Conservation (phyloP, 164 flowering plant genomes). For the Vitis rupestris region DNA sequence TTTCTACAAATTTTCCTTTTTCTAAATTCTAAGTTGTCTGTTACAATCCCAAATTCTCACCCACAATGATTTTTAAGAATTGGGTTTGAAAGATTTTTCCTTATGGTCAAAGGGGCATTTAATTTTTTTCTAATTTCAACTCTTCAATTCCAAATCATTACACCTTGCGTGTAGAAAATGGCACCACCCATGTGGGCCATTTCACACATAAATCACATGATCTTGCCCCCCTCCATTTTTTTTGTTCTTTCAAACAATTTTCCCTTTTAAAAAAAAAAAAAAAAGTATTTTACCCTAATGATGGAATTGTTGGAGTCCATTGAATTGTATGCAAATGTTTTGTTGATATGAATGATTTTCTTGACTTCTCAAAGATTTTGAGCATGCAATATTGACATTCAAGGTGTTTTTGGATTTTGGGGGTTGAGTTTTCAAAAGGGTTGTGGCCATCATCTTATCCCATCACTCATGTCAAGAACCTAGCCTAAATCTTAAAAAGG, state of each 20-base stretch:
- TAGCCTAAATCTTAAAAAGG: no score
- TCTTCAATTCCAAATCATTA: background rate
- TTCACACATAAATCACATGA: background rate
- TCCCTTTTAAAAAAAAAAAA: no score
- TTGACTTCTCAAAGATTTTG: no score
- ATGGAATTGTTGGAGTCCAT: background rate
- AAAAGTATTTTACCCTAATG: background rate
- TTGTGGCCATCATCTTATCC: no score
- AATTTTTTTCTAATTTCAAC: background rate
- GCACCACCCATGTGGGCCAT: slow-evolving; percentile 6
- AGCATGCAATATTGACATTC: no score
- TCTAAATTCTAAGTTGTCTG: background rate
- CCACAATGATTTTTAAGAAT: background rate
- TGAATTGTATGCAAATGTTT: no score
- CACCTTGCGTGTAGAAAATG: slow-evolving; percentile 8
- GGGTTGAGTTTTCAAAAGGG: no score
- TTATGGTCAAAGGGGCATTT: background rate
- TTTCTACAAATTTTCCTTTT: background rate
- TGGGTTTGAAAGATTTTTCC: background rate
- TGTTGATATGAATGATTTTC: no score
- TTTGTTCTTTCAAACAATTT: no score
- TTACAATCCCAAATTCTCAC: no score
- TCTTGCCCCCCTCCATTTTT: background rate
- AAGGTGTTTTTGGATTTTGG: no score
- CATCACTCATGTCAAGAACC: no score